phyloP scores from a whole-genome alignment of 495 filamentous ascomycete genomes.

The Niebla homalea region DNA sequence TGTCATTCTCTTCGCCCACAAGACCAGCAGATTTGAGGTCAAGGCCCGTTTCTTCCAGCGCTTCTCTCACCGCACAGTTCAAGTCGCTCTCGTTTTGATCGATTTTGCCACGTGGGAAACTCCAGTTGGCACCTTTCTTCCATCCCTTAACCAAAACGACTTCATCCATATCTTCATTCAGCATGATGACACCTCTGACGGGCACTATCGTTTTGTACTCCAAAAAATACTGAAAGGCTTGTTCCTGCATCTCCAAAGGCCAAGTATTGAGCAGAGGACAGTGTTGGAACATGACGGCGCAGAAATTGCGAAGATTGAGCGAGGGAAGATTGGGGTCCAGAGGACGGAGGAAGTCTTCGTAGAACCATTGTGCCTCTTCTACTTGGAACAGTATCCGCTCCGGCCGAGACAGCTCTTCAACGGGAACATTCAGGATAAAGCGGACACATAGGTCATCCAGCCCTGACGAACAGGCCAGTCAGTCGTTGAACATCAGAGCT shows the following conservation, averaged over 20 bases:
- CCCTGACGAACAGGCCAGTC: conserved; percentile 39
- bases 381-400: conserved; percentile 96
- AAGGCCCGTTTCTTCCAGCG: conserved; percentile 90
- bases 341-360: conserved; percentile 96
- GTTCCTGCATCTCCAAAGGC: conserved; percentile 59
- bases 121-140: conserved; percentile 95
- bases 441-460: conserved; percentile 90
- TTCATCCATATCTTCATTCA: conserved; percentile 84
- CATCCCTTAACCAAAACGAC: conserved; percentile 89
- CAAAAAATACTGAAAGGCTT: conserved; percentile 79
- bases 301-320: conserved; percentile 70
- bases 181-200: conserved; percentile 81
- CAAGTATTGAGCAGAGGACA: conserved; percentile 77
- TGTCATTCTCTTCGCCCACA: conserved; percentile 48
- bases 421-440: conserved; percentile 90
- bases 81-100: conserved; percentile 90
- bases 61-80: conserved; percentile 83
- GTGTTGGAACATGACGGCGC: conserved; percentile 77
- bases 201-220: conserved; percentile 89
- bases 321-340: conserved; percentile 74
- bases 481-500: conserved; percentile 14
- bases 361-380: conserved; percentile 99
- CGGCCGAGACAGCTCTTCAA: conserved; percentile 75
- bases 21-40: conserved; percentile 63
- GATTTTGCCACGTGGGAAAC: conserved; percentile 92